Conservation (phyloP, 495 filamentous ascomycete genomes). For the Lasiosphaeria ovina region DNA sequence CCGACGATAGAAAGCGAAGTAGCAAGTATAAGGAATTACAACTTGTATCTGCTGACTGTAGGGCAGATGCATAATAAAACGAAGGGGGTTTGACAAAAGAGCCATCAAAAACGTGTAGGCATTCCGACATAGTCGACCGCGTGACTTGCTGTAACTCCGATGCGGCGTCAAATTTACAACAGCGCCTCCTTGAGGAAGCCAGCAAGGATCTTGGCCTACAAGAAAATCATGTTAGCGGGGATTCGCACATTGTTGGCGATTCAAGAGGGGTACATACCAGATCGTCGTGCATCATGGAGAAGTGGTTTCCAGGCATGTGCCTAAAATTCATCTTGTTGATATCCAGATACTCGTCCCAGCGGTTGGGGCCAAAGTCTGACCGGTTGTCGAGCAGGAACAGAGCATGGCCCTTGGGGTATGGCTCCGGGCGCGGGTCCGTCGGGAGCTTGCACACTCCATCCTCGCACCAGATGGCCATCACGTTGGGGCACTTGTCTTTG, state of each 20-base stretch:
- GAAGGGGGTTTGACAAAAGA: not conserved
- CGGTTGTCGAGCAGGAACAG: constrained; percentile 77
- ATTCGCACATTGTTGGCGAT: not conserved
- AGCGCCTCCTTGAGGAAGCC: constrained; percentile 39
- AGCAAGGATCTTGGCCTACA: constrained; percentile 42
- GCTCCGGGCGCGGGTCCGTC: constrained; percentile 66
- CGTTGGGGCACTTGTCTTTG: constrained; percentile 57
- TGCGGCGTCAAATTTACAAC: constrained; percentile 1
- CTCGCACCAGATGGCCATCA: constrained; percentile 73
- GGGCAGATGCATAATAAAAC: not conserved
- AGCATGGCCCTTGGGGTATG: constrained; percentile 68
- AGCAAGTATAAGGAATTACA: constrained; percentile 1
- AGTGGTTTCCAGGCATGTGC: constrained; percentile 68
- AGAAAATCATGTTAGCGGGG: not conserved
- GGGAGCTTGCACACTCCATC: constrained; percentile 75
- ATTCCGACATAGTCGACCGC: not conserved
- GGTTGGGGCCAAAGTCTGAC: constrained; percentile 72
- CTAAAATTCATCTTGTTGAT: constrained; percentile 58
- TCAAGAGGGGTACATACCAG: constrained; percentile 40
- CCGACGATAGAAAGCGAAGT: no score
- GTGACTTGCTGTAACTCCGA: not conserved
- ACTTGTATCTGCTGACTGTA: not conserved
- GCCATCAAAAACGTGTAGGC: not conserved
- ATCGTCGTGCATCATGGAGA: constrained; percentile 67
- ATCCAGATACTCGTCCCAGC: constrained; percentile 75